A percentile compares a stretch with the other conserved stretches of the same genome.
Conservation (phyloP, 2,329 filamentous ascomycete genomes). For the Madurella mycetomatis region DNA sequence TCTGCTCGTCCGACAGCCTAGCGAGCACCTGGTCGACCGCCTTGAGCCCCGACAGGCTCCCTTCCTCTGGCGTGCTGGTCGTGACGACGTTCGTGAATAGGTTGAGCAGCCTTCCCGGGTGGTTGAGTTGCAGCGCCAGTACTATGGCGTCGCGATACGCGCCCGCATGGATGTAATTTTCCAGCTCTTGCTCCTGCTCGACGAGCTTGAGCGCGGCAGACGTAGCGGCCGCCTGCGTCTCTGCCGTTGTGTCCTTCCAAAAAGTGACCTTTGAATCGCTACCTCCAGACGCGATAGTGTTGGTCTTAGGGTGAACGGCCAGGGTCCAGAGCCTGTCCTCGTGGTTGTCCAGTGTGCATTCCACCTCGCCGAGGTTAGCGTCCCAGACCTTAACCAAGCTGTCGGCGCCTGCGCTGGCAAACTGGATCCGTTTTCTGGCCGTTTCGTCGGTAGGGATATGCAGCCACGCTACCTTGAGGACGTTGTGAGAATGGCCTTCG, state of each 20-base stretch:
- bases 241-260: constrained; percentile 86
- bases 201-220: constrained; percentile 69
- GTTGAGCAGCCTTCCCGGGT: constrained; percentile 78
- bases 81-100: constrained; percentile 79
- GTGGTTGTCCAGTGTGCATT: constrained; percentile 92
- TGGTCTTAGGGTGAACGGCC: constrained; percentile 62
- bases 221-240: constrained; percentile 70
- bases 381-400: constrained; percentile 97
- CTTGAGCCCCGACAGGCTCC: constrained; percentile 58
- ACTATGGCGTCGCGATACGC: constrained; percentile 92
- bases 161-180: constrained; percentile 84
- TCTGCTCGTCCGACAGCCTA: constrained; percentile 76
- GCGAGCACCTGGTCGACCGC: constrained; percentile 80
- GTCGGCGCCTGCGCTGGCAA: constrained; percentile 87
- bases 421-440: constrained; percentile 58
- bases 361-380: constrained; percentile 74
- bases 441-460: constrained; percentile 47
- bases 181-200: constrained; percentile 89
- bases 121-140: constrained; percentile 87
- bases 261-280: constrained; percentile 92
- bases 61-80: constrained; percentile 53
- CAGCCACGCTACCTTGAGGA: constrained; percentile 91
- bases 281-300: constrained; percentile 82
- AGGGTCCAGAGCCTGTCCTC: constrained; percentile 94
- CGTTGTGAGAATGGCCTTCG: constrained; percentile 93